phyloP scores from a whole-genome alignment of 2,329 filamentous ascomycete species.

The Aspergillus luchuensis region DNA sequence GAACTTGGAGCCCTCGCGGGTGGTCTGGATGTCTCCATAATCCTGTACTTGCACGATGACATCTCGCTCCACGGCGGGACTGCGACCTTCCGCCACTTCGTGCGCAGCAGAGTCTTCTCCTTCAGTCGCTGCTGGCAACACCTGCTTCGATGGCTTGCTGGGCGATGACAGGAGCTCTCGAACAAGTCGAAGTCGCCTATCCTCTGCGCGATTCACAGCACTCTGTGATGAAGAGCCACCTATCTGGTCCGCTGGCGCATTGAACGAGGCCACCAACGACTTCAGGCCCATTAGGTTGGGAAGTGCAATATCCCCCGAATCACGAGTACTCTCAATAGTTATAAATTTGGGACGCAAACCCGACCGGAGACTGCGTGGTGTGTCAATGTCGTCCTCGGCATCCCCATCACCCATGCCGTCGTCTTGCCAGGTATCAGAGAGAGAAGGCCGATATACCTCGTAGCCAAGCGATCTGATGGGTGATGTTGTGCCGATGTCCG shows the following conservation, averaged over 20 bases:
- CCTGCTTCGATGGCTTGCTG: constrained; percentile 13
- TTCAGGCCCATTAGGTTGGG: constrained; percentile 36
- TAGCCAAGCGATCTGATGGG: constrained; percentile 53
- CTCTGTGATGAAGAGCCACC: constrained; percentile 20
- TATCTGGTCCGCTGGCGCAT: constrained; percentile 29
- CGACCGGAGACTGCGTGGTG: constrained; percentile 24
- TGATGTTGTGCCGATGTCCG: constrained; percentile 36
- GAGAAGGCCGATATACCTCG: constrained; percentile 52
- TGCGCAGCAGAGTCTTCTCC: constrained; percentile 14
- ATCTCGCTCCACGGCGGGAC: constrained; percentile 31
- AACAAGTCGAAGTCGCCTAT: constrained; percentile 38
- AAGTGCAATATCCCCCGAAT: constrained; percentile 35
- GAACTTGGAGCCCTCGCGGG: constrained; percentile 68
- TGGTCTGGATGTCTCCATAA: constrained; percentile 73
- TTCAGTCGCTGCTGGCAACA: constrained; percentile 5
- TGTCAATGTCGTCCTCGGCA: constrained; percentile 45
- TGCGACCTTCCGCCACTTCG: constrained; percentile 13
- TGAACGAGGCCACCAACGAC: constrained; percentile 36
- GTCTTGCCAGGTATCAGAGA: constrained; percentile 36
- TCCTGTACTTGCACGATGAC: constrained; percentile 80
- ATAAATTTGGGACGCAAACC: constrained; percentile 34
- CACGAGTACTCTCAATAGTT: constrained; percentile 36
- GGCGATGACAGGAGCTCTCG: constrained; percentile 38
- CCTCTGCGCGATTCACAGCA: constrained; percentile 28
- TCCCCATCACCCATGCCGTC: constrained; percentile 52